Evolutionary conservation across 1,139 yeast species (phyloP).

Genomic region (Pichia sp.): DNA sequence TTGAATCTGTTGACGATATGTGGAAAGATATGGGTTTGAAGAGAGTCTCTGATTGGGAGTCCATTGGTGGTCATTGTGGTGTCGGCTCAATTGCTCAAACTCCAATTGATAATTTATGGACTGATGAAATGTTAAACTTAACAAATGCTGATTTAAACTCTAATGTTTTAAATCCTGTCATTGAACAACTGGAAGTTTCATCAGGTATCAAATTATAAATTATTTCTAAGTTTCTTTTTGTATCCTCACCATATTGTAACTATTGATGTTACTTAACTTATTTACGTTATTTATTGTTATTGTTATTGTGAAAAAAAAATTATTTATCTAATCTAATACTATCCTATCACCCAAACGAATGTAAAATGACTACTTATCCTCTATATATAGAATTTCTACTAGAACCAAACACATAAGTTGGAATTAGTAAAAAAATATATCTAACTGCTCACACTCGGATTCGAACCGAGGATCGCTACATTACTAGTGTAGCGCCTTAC

Average conservation of each 20-base stretch:
- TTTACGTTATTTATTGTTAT: neutral
- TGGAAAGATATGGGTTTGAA: slow-evolving; percentile 68
- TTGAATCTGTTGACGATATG: slow-evolving; percentile 72
- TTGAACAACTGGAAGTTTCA: slow-evolving; percentile 56
- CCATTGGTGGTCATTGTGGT: slow-evolving; percentile 79
- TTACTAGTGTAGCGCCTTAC: slow-evolving; percentile 22
- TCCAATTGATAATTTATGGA: slow-evolving; percentile 63
- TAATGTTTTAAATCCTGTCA: slow-evolving; percentile 55
- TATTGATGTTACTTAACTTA: neutral
- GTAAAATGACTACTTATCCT: too few species aligned
- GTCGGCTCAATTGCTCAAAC: slow-evolving; percentile 53
- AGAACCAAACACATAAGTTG: neutral
- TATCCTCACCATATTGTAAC: neutral
- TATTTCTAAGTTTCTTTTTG: too few species aligned
- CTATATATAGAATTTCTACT: neutral
- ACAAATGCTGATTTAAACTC: slow-evolving; percentile 55
- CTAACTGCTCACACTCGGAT: slow-evolving; percentile 19
- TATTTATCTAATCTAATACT: neutral
- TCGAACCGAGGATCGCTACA: slow-evolving; percentile 22
- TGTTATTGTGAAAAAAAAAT: neutral
- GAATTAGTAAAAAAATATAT: neutral
- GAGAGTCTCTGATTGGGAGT: slow-evolving; percentile 73
- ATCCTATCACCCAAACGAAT: too few species aligned
- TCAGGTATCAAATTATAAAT: slow-evolving; percentile 43
- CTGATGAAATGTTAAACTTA: slow-evolving; percentile 64